Evolutionary conservation across 2,329 filamentous ascomycete species (phyloP).

Genomic region (Aspergillus alliaceus): DNA sequence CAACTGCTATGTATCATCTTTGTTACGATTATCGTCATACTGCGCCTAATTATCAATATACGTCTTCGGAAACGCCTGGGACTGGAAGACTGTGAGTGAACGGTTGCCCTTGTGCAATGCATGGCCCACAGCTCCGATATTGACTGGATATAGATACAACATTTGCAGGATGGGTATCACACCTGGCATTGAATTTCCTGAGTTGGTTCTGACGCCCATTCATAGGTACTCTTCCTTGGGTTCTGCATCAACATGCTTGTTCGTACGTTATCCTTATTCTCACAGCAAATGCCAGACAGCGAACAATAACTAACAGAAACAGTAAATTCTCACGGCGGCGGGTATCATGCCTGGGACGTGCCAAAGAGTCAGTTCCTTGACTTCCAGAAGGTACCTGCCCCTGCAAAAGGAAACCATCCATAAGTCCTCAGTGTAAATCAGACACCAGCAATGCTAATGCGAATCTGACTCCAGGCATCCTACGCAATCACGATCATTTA

Average conservation of each 20-base stretch:
- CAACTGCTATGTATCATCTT: neutral
- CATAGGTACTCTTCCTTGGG: neutral
- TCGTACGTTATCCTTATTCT: too few relatives aligned
- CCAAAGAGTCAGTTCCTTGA: slow-evolving; percentile 10
- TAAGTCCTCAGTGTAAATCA: neutral
- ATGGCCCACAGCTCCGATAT: too few relatives aligned
- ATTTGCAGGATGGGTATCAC: neutral
- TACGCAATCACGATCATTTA: slow-evolving; percentile 31
- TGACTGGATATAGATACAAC: neutral
- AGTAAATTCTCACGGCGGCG: slow-evolving; percentile 23
- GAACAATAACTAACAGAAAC: neutral
- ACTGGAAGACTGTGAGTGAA: neutral
- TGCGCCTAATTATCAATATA: neutral
- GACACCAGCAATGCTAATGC: neutral
- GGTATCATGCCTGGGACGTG: slow-evolving; percentile 28
- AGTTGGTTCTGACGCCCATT: neutral
- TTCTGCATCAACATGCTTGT: neutral
- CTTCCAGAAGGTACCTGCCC: slow-evolving; percentile 19
- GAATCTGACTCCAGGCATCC: slow-evolving; percentile 14
- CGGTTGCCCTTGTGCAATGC: too few relatives aligned
- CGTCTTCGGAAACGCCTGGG: neutral
- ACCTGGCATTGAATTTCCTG: neutral
- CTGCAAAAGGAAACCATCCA: neutral
- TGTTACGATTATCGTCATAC: neutral
- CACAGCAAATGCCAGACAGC: too few relatives aligned